Evolutionary conservation across 1,139 yeast species (phyloP).

Genomic region (Hanseniaspora sp.): DNA sequence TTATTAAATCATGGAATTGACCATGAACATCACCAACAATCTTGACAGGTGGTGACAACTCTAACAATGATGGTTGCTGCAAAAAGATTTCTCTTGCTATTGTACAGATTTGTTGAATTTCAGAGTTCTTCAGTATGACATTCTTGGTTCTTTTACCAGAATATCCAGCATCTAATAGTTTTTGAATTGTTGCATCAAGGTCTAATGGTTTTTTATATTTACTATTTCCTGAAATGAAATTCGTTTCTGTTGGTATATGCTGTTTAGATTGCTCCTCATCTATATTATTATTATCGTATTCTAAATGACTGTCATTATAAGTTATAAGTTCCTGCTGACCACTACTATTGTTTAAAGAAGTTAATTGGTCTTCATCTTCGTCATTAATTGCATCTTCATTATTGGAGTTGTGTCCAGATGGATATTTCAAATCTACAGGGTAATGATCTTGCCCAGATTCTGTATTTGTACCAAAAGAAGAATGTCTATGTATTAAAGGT

Average conservation of each 20-base stretch:
- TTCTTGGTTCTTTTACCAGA: conserved; percentile 83
- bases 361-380: neutral
- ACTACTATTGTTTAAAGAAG: neutral
- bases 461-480: conserved; percentile 11
- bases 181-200: conserved; percentile 79
- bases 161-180: conserved; percentile 88
- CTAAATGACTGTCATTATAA: neutral
- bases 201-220: conserved; percentile 39
- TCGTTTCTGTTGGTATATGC: neutral
- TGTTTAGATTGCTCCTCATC: neutral
- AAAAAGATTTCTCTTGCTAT: conserved; percentile 79
- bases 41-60: conserved; percentile 88
- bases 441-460: conserved; percentile 7
- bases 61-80: conserved; percentile 79
- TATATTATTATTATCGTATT: neutral
- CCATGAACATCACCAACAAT: conserved; percentile 98
- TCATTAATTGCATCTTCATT: neutral
- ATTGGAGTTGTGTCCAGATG: neutral
- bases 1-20: conserved; percentile 80
- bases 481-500: conserved; percentile 15
- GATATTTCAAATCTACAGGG: conserved; percentile 7
- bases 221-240: neutral
- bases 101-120: conserved; percentile 75
- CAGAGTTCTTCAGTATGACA: conserved; percentile 77
- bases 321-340: neutral